Percentiles rank a stretch among this genome's conserved stretches.
These are phyloP conservation scores for Alternaria solani DNA, from an alignment of 2,329 filamentous ascomycete species.

Conservation along the genomic window DNA sequence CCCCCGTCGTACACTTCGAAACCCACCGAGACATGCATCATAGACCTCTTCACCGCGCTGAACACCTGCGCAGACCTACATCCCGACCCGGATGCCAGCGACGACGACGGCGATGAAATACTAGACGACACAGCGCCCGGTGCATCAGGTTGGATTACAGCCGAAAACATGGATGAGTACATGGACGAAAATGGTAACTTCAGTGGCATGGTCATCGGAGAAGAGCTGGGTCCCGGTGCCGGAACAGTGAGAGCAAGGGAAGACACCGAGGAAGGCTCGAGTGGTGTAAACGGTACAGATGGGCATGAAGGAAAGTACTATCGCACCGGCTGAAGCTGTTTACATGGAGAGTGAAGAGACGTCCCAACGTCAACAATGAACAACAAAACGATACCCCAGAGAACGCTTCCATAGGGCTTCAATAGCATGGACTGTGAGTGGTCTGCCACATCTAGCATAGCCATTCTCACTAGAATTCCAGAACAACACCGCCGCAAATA, in stretches of 20 bases:
- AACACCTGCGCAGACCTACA: slow-evolving; percentile 79
- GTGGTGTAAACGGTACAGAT: slow-evolving; percentile 35
- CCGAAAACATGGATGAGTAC: slow-evolving; percentile 86
- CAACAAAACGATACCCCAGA: slow-evolving; percentile 10
- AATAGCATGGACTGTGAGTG: neutral
- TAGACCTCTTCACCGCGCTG: slow-evolving; percentile 72
- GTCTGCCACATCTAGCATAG: neutral
- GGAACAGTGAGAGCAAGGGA: slow-evolving; percentile 48
- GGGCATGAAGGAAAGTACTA: slow-evolving; percentile 49
- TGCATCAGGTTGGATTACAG: slow-evolving; percentile 85
- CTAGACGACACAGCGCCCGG: slow-evolving; percentile 69
- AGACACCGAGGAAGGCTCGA: slow-evolving; percentile 38
- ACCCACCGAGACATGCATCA: slow-evolving; percentile 45
- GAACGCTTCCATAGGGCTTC: neutral
- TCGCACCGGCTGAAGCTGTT: slow-evolving; percentile 39
- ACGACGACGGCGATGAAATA: slow-evolving; percentile 62
- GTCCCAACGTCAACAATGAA: neutral
- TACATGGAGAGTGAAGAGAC: neutral
- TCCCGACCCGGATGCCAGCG: slow-evolving; percentile 70
- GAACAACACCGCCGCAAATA: neutral
- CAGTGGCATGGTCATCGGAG: slow-evolving; percentile 38
- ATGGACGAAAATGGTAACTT: slow-evolving; percentile 52
- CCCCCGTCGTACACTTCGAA: slow-evolving; percentile 53
- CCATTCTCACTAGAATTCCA: neutral
- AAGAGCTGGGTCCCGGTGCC: slow-evolving; percentile 48